phyloP scores from a whole-genome alignment of 2,329 filamentous ascomycete species.

The Trichoderma simmonsii region DNA sequence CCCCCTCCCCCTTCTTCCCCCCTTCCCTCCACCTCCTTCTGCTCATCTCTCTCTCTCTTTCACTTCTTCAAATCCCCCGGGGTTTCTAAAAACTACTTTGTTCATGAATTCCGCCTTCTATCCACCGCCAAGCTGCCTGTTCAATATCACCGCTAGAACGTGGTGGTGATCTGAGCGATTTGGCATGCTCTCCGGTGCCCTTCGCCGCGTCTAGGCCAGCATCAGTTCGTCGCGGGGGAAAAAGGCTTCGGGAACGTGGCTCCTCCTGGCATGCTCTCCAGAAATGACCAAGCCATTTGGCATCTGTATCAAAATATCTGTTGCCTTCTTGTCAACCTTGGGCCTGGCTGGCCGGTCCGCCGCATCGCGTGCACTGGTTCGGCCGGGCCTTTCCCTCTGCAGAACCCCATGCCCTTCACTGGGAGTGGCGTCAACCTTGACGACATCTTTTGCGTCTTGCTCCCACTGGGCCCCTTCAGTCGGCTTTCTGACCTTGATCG shows the following conservation, averaged over 20 bases:
- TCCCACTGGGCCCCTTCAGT: slow-evolving; percentile 31
- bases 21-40: too few species aligned
- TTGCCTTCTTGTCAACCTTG: slow-evolving; percentile 28
- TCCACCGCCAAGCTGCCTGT: slow-evolving; percentile 34
- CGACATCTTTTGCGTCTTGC: slow-evolving; percentile 32
- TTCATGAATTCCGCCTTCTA: slow-evolving; percentile 25
- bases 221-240: not conserved
- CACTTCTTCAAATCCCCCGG: too few species aligned
- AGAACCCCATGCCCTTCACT: too few species aligned
- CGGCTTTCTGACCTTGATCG: slow-evolving; percentile 26
- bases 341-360: not conserved
- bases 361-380: too few species aligned
- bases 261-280: not conserved
- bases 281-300: slow-evolving; percentile 18
- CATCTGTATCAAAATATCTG: slow-evolving; percentile 25
- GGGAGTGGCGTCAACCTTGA: slow-evolving; percentile 25
- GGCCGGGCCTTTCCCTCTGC: too few species aligned
- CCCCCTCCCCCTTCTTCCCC: too few species aligned
- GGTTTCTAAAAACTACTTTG: too few species aligned
- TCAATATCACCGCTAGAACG: slow-evolving; percentile 28
- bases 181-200: not conserved
- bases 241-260: not conserved
- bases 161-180: not conserved
- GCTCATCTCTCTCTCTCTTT: too few species aligned
- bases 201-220: not conserved